These are phyloP conservation scores for Diplosphaera chodatii DNA, from an alignment of 139 green algal genomes.

Conservation along the genomic window DNA sequence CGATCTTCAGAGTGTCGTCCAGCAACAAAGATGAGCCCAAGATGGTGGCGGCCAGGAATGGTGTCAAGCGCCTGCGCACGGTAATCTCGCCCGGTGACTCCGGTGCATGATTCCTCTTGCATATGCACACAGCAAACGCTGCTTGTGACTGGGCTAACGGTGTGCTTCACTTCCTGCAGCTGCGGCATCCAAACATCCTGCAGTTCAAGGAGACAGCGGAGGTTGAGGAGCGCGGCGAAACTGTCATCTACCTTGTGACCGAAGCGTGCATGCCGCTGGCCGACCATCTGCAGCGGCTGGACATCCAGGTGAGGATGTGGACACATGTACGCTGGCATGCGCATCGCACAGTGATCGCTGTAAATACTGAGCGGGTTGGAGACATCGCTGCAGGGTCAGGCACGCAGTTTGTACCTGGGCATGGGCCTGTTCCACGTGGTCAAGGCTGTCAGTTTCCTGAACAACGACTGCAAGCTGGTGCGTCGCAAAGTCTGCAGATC, in stretches of 20 bases:
- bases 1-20: slow-evolving; percentile 65
- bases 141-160: no score
- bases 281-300: slow-evolving; percentile 49
- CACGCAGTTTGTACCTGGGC: slow-evolving; percentile 76
- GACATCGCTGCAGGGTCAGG: neutral
- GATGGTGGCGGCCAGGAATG: slow-evolving; percentile 66
- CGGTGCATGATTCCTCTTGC: no score
- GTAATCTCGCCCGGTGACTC: no score
- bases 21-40: slow-evolving; percentile 43
- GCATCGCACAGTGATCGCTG: no score
- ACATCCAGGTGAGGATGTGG: no score
- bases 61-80: slow-evolving; percentile 71
- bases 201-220: slow-evolving; percentile 75
- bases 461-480: slow-evolving; percentile 92
- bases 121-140: no score
- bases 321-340: no score
- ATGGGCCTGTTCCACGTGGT: slow-evolving; percentile 85
- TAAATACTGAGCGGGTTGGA: no score
- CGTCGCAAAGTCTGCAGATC: no score
- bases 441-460: slow-evolving; percentile 90
- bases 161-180: no score
- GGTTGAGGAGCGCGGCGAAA: slow-evolving; percentile 58
- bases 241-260: slow-evolving; percentile 77
- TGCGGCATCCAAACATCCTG: slow-evolving; percentile 83
- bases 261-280: slow-evolving; percentile 69